phyloP scores from a whole-genome alignment of 805 yeast species.

The Wickerhamiella occidentalis region DNA sequence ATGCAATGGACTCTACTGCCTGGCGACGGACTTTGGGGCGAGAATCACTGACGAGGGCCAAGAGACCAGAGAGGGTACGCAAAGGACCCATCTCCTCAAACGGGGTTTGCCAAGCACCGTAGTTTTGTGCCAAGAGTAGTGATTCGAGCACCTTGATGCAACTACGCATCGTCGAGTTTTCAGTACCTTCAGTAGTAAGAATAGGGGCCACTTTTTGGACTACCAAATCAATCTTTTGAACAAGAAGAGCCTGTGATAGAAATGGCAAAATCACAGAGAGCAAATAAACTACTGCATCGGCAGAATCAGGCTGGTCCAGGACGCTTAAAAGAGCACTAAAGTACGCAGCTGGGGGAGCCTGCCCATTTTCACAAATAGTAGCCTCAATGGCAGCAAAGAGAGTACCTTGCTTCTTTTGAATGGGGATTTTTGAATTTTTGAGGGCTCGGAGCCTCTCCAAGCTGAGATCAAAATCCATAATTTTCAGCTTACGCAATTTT shows the following conservation, averaged over 20 bases:
- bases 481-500: slow-evolving; percentile 6
- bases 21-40: slow-evolving; percentile 94
- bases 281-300: slow-evolving; percentile 58
- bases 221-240: slow-evolving; percentile 64
- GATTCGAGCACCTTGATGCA: slow-evolving; percentile 78
- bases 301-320: slow-evolving; percentile 61
- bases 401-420: slow-evolving; percentile 41
- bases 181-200: slow-evolving; percentile 52
- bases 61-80: slow-evolving; percentile 21
- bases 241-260: slow-evolving; percentile 55
- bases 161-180: slow-evolving; percentile 71
- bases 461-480: slow-evolving; percentile 11
- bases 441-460: slow-evolving; percentile 10
- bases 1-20: slow-evolving; percentile 77
- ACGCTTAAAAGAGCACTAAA: slow-evolving; percentile 73
- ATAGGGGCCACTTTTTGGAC: slow-evolving; percentile 72
- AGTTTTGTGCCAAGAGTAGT: slow-evolving; percentile 67
- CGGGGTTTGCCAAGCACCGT: slow-evolving; percentile 50
- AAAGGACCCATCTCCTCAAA: slow-evolving; percentile 21
- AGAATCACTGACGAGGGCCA: slow-evolving; percentile 64
- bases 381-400: slow-evolving; percentile 85
- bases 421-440: slow-evolving; percentile 17
- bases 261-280: slow-evolving; percentile 68
- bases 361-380: slow-evolving; percentile 50
- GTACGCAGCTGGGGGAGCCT: slow-evolving; percentile 61